Evolutionary conservation across 768 basidiomycete genomes (phyloP).

Genomic region (Boletus sensibilis): DNA sequence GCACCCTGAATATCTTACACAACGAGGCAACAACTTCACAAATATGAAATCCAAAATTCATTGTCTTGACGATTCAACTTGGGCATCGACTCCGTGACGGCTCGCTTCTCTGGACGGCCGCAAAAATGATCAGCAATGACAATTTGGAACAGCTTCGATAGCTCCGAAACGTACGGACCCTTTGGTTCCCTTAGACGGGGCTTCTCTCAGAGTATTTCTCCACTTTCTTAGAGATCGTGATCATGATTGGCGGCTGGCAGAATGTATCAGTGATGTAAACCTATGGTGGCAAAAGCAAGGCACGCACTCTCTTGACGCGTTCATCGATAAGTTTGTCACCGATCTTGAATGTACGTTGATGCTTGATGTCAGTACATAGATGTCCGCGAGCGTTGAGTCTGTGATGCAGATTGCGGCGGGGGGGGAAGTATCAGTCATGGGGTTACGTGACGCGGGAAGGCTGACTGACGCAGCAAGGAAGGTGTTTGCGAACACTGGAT

Average conservation of each 20-base stretch:
- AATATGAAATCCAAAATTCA: neutral
- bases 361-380: slow-evolving; percentile 13
- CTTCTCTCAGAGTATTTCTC: slow-evolving; percentile 6
- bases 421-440: neutral
- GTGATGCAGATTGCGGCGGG: neutral
- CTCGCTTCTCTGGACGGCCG: neutral
- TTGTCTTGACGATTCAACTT: neutral
- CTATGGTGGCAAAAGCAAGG: neutral
- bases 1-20: neutral
- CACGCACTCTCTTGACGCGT: slow-evolving; percentile 6
- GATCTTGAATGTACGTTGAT: slow-evolving; percentile 5
- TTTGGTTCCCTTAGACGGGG: slow-evolving; percentile 2
- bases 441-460: neutral
- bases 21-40: neutral
- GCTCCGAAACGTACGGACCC: neutral
- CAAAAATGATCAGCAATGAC: neutral
- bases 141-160: neutral
- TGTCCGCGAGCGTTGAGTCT: slow-evolving; percentile 15
- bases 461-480: slow-evolving; percentile 18
- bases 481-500: slow-evolving; percentile 20
- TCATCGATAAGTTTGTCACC: slow-evolving; percentile 8
- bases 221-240: slow-evolving; percentile 13
- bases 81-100: neutral
- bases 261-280: neutral
- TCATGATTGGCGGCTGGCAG: slow-evolving; percentile 15